Base-by-base conservation (phyloP, 805 yeast genomes). In the Wickerhamiella spandovensis region DNA sequence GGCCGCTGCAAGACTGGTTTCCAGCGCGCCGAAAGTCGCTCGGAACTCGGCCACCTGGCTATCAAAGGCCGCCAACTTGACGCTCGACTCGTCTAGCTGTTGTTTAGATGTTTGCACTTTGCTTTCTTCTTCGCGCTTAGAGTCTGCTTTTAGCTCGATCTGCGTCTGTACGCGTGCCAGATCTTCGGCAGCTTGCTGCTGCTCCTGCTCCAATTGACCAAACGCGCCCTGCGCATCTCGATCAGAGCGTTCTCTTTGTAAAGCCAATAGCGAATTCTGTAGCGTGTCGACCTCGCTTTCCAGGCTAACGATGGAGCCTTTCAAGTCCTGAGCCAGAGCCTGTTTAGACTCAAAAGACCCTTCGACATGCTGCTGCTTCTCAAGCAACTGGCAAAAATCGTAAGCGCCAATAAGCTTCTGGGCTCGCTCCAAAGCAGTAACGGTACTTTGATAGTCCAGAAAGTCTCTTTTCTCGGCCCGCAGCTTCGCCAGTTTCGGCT, bases 361-460 rank as follows among this genome's bases (percentile, higher is more conserved):
- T 3, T 43, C 45, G 30, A 9, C 5, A 18, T 24, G 32, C n/a
- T 12, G 24, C 18, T 15, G 46, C 17, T 28, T 5, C 9, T 20
- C 47, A 2, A 15, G 5, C 8, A 32, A 73, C 35, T 73, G 64
- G 32, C 72, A 62, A 61, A 77, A 89, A 58, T 84, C 88, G 62
- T 83, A 83, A 8, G 95, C 89, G 46, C 81, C 81, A 1, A 87
- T 84, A 1, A 86, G 74, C 56, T 84, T 74, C 17, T 83, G 73
- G 32, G 84, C 67, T 43, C 81, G 79, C 64, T 90, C 97, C 52
- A 85, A 69, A 58, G 85, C 88, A 6, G 84, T 72, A 58, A 84
- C 92, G 10, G 84, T 77, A 51, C 84, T 87, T 67, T 90, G 97
- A 64, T 75, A 89, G 61, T 90, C 97, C 35, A 88, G 65, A 60